Evolutionary conservation across 495 filamentous ascomycete genomes (phyloP).

Genomic region (Oidiodendron maius): DNA sequence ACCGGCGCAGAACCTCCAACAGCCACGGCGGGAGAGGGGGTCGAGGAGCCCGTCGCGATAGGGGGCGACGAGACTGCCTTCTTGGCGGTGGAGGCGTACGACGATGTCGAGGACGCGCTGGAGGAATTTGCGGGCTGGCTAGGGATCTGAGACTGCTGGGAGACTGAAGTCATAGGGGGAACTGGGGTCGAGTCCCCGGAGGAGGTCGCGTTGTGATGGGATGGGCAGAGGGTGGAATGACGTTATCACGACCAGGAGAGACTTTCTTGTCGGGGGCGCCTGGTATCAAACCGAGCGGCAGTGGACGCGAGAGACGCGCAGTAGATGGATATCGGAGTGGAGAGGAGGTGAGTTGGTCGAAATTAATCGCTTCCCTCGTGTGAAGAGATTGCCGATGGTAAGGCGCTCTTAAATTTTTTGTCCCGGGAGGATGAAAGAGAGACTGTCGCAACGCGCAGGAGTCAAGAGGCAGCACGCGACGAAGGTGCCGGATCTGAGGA

Average conservation of each 20-base stretch:
- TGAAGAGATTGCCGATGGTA: slow-evolving; percentile 6
- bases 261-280: slow-evolving; percentile 17
- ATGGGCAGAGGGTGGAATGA: slow-evolving; percentile 11
- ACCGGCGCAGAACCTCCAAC: slow-evolving; percentile 58
- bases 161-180: slow-evolving; percentile 25
- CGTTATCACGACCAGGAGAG: slow-evolving; percentile 14
- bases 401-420: slow-evolving; percentile 14
- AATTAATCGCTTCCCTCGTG: slow-evolving; percentile 23
- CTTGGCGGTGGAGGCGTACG: slow-evolving; percentile 72
- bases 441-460: slow-evolving; percentile 10
- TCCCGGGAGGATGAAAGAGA: slow-evolving; percentile 18
- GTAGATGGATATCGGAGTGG: slow-evolving; percentile 12
- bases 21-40: slow-evolving; percentile 52
- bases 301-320: slow-evolving; percentile 8
- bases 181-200: not conserved
- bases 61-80: slow-evolving; percentile 60
- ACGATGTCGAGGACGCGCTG: slow-evolving; percentile 56
- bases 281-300: slow-evolving; percentile 21
- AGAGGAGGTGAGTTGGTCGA: slow-evolving; percentile 19
- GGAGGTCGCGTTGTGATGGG: slow-evolving; percentile 10
- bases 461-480: slow-evolving; percentile 14
- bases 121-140: slow-evolving; percentile 31
- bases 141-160: slow-evolving; percentile 18
- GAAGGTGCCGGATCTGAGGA: too few relatives aligned
- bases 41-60: slow-evolving; percentile 63